Base-by-base conservation (phyloP, 805 yeast genomes). In the Candida ortonii region DNA sequence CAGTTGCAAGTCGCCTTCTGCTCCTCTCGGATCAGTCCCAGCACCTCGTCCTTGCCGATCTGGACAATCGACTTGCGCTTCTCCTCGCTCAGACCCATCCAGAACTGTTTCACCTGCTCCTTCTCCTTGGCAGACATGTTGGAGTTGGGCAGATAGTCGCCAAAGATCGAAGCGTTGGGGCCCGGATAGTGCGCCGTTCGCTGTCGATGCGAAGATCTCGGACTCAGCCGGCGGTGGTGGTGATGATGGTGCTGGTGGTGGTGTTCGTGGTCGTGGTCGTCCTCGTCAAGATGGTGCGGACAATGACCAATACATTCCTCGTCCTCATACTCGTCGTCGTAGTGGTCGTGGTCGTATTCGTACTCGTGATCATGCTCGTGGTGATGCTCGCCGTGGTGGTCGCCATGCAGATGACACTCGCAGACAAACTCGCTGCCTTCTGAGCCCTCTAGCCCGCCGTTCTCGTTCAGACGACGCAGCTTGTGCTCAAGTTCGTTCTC, bases 1-100 rank as follows among this genome's bases (percentile, higher is more conserved):
- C 96, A 89, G 38, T 76, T 70, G 55, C 96, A 88, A 17, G 59
- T 56, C 16, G 66, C 62, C 43, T 69, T 67, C 50, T 76, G 80
- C 50, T 77, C 78, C 39, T 71, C 77, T 41, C 71, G 74, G 56
- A 86, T 74, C 26, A 77, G 69, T 30, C 71, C 73, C 59, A 84
- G 67, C 1, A 88, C 78, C 25, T 84, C 78, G 29, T 75, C 75
- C 53, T 79, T 81, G 46, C 84, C 85, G 27, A 84, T 73, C 48
- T 72, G 69, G 19, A 84, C 71, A 16, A 87, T 69, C 19, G 71
- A 64, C 47, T 72, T 67, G 48, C 84, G 81, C 46, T 76, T 78
- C 4, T 70, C 71, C n/a, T 75, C 68, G 14, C 70, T 66, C 22
- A 87, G 64, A 6, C 76, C 65, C 30, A 73, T 69, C 96, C 96